Conservation (phyloP, 257 asterid genomes). For the Petunia secreta region DNA sequence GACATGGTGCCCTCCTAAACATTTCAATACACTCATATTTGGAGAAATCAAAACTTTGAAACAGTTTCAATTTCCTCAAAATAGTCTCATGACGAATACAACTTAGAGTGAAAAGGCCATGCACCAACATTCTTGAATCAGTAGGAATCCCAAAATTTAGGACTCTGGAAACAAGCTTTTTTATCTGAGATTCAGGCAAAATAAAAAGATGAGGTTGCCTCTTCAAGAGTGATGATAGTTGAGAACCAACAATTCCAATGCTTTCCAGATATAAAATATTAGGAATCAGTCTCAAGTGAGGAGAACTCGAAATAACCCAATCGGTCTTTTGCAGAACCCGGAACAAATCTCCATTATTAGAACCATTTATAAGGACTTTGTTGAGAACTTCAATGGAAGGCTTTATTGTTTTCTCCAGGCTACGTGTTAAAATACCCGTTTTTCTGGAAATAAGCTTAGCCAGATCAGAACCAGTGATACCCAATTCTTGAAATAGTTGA, state of each 20-base stretch:
- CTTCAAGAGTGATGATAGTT: constrained; percentile 26
- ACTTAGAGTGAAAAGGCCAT: constrained; percentile 27
- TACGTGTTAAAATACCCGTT: constrained; percentile 22
- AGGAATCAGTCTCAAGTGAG: constrained; percentile 22
- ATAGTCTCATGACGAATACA: constrained; percentile 26
- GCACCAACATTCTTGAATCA: constrained; percentile 35
- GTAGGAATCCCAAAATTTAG: constrained; percentile 33
- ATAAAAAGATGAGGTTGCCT: constrained; percentile 36
- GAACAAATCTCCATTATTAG: constrained; percentile 25
- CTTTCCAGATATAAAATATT: constrained; percentile 36
- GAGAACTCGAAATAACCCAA: constrained; percentile 1
- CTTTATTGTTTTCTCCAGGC: constrained; percentile 34
- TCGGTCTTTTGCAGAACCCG: constrained; percentile 25
- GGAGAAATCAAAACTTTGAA: constrained; percentile 33
- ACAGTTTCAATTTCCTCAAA: constrained; percentile 26
- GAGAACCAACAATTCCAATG: constrained; percentile 39
- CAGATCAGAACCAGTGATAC: constrained; percentile 33
- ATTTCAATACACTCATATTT: constrained; percentile 29
- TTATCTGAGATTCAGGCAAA: constrained; percentile 19
- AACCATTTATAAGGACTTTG: constrained; percentile 27
- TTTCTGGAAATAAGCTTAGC: constrained; percentile 32
- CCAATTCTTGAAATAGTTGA: constrained; percentile 36
- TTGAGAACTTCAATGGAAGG: constrained; percentile 31
- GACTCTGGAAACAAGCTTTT: constrained; percentile 31
- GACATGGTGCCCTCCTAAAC: constrained; percentile 27